Evolutionary conservation across 2,329 filamentous ascomycete genomes (phyloP), one percentile per base, ranked within the genome.

Genomic region (Venturia oleaginea): DNA sequence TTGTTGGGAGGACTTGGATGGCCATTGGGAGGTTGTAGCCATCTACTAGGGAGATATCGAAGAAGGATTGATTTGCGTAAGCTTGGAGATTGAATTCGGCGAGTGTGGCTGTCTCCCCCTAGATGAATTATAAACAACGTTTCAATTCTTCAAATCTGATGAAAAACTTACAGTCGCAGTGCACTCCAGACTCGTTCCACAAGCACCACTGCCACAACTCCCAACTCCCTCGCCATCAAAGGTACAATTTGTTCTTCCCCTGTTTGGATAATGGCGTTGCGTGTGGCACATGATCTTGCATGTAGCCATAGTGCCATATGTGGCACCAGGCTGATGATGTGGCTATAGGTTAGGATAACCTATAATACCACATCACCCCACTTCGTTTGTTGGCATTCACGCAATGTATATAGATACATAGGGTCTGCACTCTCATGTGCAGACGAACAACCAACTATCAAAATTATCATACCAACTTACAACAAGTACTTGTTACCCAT

Each of bases 21-120:
- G 84, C 87, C 66, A 92, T 72, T 1, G 89, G 88, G 1, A 93
- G 76, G 72, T 93, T 93, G 81, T 93, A 93, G 59, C 90, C 90
- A 72, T 94, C 90, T 27, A 94, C 90, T 2, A 93, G 80, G 43
- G 89, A 92, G 67, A 94, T 90, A 74, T 94, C 90, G 76, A 92
- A 93, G 73, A 91, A 94, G 11, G 86, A 88, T 71, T 92, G 87
- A 30, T 80, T 78, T 51, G 81, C 76, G 38, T 87, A 86, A 32
- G 87, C 88, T 59, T 84, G 83, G 19, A 93, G 81, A 64, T 88
- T 91, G 75, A 93, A 92, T 72, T 95, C 91, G 43, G 88, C 90
- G 15, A 95, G 82, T 1, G 89, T 92, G 15, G 86, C 86, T 15
- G 91, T 90, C 37, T 86, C 83, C 84, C 81, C 27, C 90, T 89